A percentile compares a stretch with the other conserved stretches of the same genome.
Conservation (phyloP, 805 yeast species). For the Wickerhamiella lipophila region DNA sequence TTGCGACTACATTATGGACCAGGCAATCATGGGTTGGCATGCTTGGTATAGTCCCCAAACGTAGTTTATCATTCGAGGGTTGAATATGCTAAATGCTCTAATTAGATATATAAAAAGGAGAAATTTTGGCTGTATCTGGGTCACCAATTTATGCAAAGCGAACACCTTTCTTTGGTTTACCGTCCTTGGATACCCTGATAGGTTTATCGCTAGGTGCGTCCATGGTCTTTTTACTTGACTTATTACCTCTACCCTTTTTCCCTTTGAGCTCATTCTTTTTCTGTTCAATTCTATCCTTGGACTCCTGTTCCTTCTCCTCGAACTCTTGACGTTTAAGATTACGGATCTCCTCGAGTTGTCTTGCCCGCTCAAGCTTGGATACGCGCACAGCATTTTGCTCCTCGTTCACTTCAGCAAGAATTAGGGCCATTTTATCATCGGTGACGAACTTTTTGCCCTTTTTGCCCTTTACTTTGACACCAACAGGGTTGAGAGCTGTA, state of each 20-base stretch:
- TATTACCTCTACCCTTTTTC: constrained; percentile 41
- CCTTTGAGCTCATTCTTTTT: constrained; percentile 62
- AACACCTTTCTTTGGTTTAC: neutral
- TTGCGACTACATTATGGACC: too few relatives aligned
- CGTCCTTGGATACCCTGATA: neutral
- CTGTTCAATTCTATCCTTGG: constrained; percentile 53
- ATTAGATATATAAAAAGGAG: neutral
- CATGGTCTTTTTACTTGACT: neutral
- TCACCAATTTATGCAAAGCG: neutral
- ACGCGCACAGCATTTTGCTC: constrained; percentile 66
- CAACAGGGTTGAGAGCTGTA: constrained; percentile 68
- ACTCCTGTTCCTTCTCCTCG: constrained; percentile 66
- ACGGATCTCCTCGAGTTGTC: constrained; percentile 79
- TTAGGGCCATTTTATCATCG: constrained; percentile 60
- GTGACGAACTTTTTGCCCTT: constrained; percentile 49
- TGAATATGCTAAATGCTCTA: neutral
- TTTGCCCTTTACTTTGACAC: constrained; percentile 70
- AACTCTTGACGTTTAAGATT: constrained; percentile 77
- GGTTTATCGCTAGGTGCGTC: neutral
- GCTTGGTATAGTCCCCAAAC: too few relatives aligned
- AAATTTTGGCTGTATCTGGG: too few relatives aligned
- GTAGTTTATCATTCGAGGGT: neutral
- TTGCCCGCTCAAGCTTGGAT: constrained; percentile 79
- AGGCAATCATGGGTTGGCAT: too few relatives aligned
- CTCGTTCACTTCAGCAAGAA: constrained; percentile 72